Conservation (phyloP, 306 rosid species). For the Begonia masoniana region DNA sequence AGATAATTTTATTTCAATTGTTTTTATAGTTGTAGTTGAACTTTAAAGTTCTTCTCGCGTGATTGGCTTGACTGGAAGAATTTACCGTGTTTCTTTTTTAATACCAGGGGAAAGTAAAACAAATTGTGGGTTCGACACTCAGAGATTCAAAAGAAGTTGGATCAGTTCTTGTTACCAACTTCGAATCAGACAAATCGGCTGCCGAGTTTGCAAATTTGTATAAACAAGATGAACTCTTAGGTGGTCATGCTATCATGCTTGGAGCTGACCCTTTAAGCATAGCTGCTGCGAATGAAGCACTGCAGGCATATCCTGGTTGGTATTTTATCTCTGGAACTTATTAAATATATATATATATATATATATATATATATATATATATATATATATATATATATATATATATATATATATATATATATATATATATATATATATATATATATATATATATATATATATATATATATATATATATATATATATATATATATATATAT, state of each 20-base stretch:
- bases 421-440: too few species aligned
- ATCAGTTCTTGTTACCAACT: constrained; percentile 61
- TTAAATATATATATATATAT: too few species aligned
- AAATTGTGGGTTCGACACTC: constrained; percentile 89
- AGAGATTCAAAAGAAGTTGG: constrained; percentile 57
- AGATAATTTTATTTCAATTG: neutral
- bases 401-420: too few species aligned
- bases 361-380: too few species aligned
- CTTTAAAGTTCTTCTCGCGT: too few species aligned
- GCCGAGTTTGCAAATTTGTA: constrained; percentile 72
- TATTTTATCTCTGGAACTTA: neutral
- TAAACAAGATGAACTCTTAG: constrained; percentile 56
- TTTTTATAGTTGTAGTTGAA: too few species aligned
- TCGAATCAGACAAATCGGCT: constrained; percentile 78
- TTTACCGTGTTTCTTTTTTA: constrained; percentile 2
- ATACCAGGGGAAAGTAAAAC: constrained; percentile 82
- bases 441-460: too few species aligned
- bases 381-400: too few species aligned
- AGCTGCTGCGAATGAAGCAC: constrained; percentile 69
- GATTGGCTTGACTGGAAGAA: neutral
- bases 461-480: too few species aligned
- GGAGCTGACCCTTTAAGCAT: constrained; percentile 83
- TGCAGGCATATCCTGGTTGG: constrained; percentile 75
- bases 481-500: too few species aligned
- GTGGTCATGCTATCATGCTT: constrained; percentile 91